Evolutionary conservation across 352 stramenopile genomes (phyloP).

Genomic region (Blastocystis sp.): DNA sequence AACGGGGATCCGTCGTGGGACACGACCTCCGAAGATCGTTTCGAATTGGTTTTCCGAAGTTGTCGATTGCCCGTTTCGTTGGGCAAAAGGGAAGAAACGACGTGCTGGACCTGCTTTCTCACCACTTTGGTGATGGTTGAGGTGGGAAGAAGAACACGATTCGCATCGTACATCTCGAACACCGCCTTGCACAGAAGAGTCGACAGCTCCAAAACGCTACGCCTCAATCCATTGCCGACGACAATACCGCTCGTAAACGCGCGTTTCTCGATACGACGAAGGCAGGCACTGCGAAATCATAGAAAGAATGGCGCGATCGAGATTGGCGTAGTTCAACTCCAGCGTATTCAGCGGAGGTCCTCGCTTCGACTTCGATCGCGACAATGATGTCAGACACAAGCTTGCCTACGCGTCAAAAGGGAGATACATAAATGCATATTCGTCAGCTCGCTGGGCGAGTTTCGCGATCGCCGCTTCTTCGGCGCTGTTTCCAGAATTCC

Average conservation of each 20-base stretch:
- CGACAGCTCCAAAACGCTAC: slow-evolving; percentile 52
- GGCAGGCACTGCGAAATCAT: not conserved
- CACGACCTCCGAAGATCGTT: not conserved
- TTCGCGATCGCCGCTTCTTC: not conserved
- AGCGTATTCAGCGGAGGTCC: not conserved
- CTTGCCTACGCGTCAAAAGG: not conserved
- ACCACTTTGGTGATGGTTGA: slow-evolving; percentile 3
- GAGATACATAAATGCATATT: not conserved
- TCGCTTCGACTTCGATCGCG: not conserved
- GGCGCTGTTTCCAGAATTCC: not conserved
- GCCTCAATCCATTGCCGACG: not conserved
- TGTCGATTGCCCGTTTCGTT: not conserved
- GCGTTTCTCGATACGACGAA: slow-evolving; percentile 5
- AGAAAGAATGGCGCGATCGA: slow-evolving; percentile 36
- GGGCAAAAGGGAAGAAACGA: slow-evolving; percentile 38
- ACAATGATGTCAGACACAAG: not conserved
- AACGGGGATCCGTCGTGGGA: slow-evolving; percentile 39
- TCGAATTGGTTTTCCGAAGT: not conserved
- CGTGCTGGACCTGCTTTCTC: slow-evolving; percentile 43
- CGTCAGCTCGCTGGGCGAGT: not conserved
- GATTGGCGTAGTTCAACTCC: slow-evolving; percentile 25
- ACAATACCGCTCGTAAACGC: not conserved
- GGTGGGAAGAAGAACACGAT: slow-evolving; percentile 8
- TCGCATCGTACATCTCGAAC: slow-evolving; percentile 41
- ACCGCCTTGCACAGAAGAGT: slow-evolving; percentile 38